Percentiles rank a stretch among this genome's conserved stretches.
These are phyloP conservation scores for Penicillium malachiteum DNA, from an alignment of 495 filamentous ascomycete genomes.

Conservation along the genomic window DNA sequence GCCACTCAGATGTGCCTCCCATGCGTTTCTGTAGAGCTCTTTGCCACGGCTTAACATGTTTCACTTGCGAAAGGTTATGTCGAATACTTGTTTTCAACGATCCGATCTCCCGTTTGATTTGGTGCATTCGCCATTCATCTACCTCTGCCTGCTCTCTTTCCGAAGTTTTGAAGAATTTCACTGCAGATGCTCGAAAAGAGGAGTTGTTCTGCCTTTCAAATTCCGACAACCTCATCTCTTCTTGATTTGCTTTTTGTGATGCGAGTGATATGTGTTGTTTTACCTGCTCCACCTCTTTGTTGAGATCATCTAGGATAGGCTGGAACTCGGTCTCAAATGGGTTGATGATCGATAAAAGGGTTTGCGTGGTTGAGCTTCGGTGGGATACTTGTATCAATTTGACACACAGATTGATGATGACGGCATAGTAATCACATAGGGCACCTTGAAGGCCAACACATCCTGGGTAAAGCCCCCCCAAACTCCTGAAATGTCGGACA, in stretches of 20 bases:
- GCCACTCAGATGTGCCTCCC: conserved; percentile 8
- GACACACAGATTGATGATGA: conserved; percentile 30
- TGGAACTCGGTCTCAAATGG: conserved; percentile 19
- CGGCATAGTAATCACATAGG: conserved; percentile 35
- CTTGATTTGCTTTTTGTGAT: conserved; percentile 13
- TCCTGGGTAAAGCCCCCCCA: conserved; percentile 27
- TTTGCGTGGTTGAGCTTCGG: background rate
- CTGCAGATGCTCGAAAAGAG: background rate
- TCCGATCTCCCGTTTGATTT: background rate
- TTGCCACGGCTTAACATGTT: conserved; percentile 4
- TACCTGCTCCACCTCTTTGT: conserved; percentile 11
- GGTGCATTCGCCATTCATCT: conserved; percentile 4
- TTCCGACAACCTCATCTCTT: conserved; percentile 15
- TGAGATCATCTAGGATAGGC: conserved; percentile 1
- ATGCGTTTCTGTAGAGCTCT: background rate
- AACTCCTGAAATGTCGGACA: conserved; percentile 35
- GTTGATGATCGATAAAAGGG: background rate
- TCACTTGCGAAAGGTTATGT: conserved; percentile 6
- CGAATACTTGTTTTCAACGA: conserved; percentile 2
- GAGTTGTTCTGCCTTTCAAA: conserved; percentile 14
- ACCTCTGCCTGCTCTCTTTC: conserved; percentile 5
- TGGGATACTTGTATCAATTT: conserved; percentile 25
- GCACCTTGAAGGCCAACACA: conserved; percentile 28
- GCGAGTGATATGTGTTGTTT: conserved; percentile 23
- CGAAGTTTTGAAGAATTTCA: background rate